Evolutionary conservation across 257 asterid genomes (phyloP).

Genomic region (Ballota nigra): DNA sequence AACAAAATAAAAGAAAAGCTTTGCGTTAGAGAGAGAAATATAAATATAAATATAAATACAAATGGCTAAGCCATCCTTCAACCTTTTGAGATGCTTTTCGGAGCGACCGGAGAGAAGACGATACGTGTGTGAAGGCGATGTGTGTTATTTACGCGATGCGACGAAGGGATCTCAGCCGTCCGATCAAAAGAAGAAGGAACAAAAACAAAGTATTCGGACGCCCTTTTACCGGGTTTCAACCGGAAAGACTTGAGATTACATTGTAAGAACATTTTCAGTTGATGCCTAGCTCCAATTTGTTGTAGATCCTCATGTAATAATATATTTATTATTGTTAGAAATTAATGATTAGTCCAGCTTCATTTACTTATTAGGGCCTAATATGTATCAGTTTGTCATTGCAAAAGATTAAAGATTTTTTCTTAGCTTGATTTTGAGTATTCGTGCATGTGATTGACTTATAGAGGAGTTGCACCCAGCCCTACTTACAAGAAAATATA

Average conservation of each 20-base stretch:
- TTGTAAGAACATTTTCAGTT: too few species aligned
- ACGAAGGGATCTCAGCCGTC: constrained; percentile 9
- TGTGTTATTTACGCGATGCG: constrained; percentile 29
- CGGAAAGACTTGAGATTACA: constrained; percentile 6
- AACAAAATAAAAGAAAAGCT: not conserved
- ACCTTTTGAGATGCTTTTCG: constrained; percentile 35
- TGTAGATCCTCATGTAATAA: too few species aligned
- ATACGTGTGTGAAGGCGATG: constrained; percentile 37
- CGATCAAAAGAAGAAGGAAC: constrained; percentile 22
- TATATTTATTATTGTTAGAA: not conserved
- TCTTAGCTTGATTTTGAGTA: not conserved
- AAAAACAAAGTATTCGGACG: constrained; percentile 3
- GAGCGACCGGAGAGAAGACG: constrained; percentile 28
- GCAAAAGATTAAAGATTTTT: not conserved
- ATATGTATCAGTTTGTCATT: not conserved
- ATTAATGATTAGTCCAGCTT: not conserved
- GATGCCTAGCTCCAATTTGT: too few species aligned
- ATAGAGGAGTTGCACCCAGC: too few species aligned
- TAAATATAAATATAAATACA: not conserved
- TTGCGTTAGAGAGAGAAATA: not conserved
- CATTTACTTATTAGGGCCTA: too few species aligned
- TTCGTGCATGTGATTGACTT: too few species aligned
- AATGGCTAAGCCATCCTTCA: constrained; percentile 29
- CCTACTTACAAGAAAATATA: too few species aligned
- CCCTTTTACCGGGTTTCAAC: constrained; percentile 22